Conservation (phyloP, 129 eudicot species). For the Escallonia herrerae region DNA sequence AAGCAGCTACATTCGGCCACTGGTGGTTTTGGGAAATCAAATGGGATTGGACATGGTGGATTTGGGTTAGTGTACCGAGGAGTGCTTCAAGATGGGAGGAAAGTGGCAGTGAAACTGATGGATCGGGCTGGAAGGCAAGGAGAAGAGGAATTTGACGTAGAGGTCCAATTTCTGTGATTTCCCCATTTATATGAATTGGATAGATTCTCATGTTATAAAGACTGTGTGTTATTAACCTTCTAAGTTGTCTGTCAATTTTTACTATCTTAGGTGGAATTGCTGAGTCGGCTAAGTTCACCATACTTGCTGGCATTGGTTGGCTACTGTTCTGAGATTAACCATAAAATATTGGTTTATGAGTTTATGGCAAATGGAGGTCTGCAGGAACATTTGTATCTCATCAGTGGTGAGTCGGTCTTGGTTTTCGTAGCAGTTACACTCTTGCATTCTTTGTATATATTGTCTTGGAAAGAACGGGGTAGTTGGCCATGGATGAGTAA, state of each 20-base stretch:
- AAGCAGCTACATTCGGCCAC: conserved; percentile 88
- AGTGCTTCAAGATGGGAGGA: conserved; percentile 81
- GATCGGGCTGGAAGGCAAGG: conserved; percentile 90
- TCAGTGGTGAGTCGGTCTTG: conserved; percentile 40
- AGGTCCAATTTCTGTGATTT: conserved; percentile 35
- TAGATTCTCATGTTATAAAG: not conserved
- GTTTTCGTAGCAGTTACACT: no score
- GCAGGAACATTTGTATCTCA: conserved; percentile 83
- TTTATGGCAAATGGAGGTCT: conserved; percentile 97
- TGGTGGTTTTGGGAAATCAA: conserved; percentile 79
- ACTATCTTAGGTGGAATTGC: conserved; percentile 62
- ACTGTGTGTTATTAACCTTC: not conserved
- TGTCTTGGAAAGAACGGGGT: no score
- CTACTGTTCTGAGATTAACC: conserved; percentile 73
- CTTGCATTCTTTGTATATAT: no score
- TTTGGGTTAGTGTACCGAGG: conserved; percentile 83
- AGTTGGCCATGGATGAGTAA: no score
- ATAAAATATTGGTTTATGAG: conserved; percentile 76
- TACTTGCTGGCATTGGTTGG: conserved; percentile 80
- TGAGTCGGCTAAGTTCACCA: conserved; percentile 68
- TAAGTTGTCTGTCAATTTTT: conserved; percentile 6
- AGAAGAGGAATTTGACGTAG: conserved; percentile 85
- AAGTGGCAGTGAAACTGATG: conserved; percentile 87
- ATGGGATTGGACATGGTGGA: conserved; percentile 84
- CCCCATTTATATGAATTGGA: no score